Conservation (phyloP, 495 filamentous ascomycete genomes). For the Penicillium coffeae region DNA sequence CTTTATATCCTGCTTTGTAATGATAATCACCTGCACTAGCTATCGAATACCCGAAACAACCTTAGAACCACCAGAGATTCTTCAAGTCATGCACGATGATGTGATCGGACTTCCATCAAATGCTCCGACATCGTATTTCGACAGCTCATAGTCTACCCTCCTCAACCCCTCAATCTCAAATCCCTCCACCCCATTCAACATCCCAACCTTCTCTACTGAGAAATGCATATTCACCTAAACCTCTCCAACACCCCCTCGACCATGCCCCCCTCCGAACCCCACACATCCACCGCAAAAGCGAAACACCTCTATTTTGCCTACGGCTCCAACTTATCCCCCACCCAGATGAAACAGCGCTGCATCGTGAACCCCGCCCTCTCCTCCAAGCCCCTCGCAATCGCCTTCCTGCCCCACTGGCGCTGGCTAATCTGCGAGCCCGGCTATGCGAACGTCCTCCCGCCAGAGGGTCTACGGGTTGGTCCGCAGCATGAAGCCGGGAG, state of each 20-base stretch:
- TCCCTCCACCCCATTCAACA: not conserved
- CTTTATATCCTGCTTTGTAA: too few relatives aligned
- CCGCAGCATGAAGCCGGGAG: constrained; percentile 15
- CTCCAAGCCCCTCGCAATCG: constrained; percentile 44
- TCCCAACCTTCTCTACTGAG: not conserved
- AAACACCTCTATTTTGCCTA: constrained; percentile 65
- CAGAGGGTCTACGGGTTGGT: constrained; percentile 21
- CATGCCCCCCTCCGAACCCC: constrained; percentile 4
- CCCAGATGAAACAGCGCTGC: constrained; percentile 65
- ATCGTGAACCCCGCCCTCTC: constrained; percentile 46
- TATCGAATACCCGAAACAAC: too few relatives aligned
- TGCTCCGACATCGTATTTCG: too few relatives aligned
- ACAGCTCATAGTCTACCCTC: not conserved
- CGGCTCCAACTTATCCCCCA: constrained; percentile 65
- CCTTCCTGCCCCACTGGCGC: constrained; percentile 48
- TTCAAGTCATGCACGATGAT: too few relatives aligned
- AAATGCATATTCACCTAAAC: not conserved
- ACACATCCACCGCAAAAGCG: constrained; percentile 2
- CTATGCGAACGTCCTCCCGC: constrained; percentile 64
- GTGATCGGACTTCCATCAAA: too few relatives aligned
- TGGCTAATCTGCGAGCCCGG: constrained; percentile 67
- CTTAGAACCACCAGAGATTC: too few relatives aligned
- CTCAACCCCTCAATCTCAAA: not conserved
- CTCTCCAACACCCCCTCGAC: not conserved
- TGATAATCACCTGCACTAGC: too few relatives aligned